Evolutionary conservation across 2,329 filamentous ascomycete genomes (phyloP).

Genomic region (Penicillium sp.): DNA sequence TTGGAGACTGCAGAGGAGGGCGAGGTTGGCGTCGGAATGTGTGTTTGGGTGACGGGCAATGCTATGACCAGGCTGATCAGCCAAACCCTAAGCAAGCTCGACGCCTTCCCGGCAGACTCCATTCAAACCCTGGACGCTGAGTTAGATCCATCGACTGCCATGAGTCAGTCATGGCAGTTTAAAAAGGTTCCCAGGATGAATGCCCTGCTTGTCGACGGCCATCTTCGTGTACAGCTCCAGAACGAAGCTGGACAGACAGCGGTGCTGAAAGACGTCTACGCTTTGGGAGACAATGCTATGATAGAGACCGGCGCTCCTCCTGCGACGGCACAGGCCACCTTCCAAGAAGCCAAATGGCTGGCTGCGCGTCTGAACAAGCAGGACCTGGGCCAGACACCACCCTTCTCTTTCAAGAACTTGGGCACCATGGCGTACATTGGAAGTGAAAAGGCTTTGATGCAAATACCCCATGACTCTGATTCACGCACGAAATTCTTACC

Average conservation of each 20-base stretch:
- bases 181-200: conserved; percentile 47
- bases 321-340: conserved; percentile 57
- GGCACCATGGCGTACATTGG: conserved; percentile 59
- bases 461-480: conserved; percentile 38
- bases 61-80: conserved; percentile 34
- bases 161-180: conserved; percentile 44
- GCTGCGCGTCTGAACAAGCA: conserved; percentile 51
- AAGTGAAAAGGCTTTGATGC: conserved; percentile 54
- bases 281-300: conserved; percentile 55
- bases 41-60: conserved; percentile 51
- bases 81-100: conserved; percentile 27
- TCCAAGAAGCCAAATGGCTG: conserved; percentile 57
- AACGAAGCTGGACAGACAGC: conserved; percentile 34
- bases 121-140: conserved; percentile 24
- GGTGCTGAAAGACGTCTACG: conserved; percentile 51
- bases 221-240: conserved; percentile 53
- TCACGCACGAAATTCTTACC: conserved; percentile 28
- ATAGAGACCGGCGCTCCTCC: conserved; percentile 50
- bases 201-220: conserved; percentile 53
- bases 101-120: conserved; percentile 32
- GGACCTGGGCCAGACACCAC: conserved; percentile 32
- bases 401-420: conserved; percentile 55
- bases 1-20: conserved; percentile 55
- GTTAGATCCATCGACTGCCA: conserved; percentile 5
- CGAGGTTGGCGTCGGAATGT: conserved; percentile 57